Evolutionary conservation across 2,329 filamentous ascomycete genomes (phyloP).

Genomic region (Fusarium pilosicola): DNA sequence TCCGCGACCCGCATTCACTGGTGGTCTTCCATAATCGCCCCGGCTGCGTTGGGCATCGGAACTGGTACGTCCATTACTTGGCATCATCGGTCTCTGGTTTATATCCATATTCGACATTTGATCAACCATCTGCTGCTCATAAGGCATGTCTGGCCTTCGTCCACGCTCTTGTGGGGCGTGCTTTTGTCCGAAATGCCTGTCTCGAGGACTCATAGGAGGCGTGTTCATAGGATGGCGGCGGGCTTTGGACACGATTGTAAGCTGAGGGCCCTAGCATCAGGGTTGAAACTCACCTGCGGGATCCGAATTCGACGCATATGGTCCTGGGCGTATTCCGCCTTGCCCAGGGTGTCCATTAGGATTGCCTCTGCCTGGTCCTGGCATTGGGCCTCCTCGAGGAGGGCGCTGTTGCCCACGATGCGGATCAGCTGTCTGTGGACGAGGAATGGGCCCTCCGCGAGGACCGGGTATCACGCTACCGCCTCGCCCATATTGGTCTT

Average conservation of each 20-base stretch:
- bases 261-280: constrained; percentile 7
- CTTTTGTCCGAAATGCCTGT: constrained; percentile 40
- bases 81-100: constrained; percentile 43
- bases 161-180: constrained; percentile 35
- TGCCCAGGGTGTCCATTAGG: constrained; percentile 47
- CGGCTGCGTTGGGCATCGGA: constrained; percentile 42
- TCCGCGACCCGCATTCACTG: constrained; percentile 41
- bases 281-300: constrained; percentile 50
- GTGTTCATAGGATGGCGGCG: constrained; percentile 48
- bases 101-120: constrained; percentile 52
- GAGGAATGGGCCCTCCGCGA: constrained; percentile 57
- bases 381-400: constrained; percentile 48
- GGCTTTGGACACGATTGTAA: constrained; percentile 34
- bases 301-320: constrained; percentile 54
- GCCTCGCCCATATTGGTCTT: constrained; percentile 59
- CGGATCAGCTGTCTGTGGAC: constrained; percentile 53
- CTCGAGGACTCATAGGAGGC: constrained; percentile 44
- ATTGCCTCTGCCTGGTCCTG: constrained; percentile 43
- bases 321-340: constrained; percentile 55
- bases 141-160: constrained; percentile 38
- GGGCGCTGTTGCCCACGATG: constrained; percentile 52
- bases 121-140: constrained; percentile 46
- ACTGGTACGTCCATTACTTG: constrained; percentile 37
- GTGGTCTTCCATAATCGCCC: constrained; percentile 42
- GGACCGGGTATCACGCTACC: constrained; percentile 54